Base-by-base conservation (phyloP, 805 yeast species). In the Clavispora santaluciae region DNA sequence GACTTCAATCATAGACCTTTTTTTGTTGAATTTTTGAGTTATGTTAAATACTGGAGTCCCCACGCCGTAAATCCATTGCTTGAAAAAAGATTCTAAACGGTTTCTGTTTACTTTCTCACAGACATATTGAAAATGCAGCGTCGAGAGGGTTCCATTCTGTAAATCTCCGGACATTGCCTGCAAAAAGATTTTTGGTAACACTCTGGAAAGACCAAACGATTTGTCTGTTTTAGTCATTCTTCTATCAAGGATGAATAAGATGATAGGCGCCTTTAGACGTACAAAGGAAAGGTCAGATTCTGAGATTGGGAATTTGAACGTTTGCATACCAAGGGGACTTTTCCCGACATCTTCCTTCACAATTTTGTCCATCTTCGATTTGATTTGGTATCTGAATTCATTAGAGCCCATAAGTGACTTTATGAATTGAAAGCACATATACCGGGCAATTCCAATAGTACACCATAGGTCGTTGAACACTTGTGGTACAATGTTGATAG, bases 121-220 rank as follows among this genome's bases (percentile, higher is more conserved):
- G n/a, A 89, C 83, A 50, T 86, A 83, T 53, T 86, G 95, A 56
- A 93, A 90, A 63, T 93, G 97, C 9, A 73, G 68, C 0, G 96
- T 81, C 6, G 95, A 82, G 20, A 91, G 60, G 12, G 81, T 73
- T 10, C 93, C 87, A 54, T 83, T 84, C 12, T 78, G 77, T 38
- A 93, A 66, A 53, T 93, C 99, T 13, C 95, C 95, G 6, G 95
- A 86, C 95, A 93, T 88, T 0, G 95, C 95, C 59, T 93, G 97
- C 25, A 93, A 64, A 48, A 91, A 87, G 20, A 93, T 69, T 52
- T 91, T 93, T 0, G 98, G 96, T 20, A 93, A 75, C 0, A 88
- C 97, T 47, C 99, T 78, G 3, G 90, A 79, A 44, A 93, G 68
- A 2, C 99, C 99, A 60, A 93, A 85, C 0, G 96, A 85, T 47